Conservation (phyloP, 306 rosid genomes). For the Dryas drummondii region DNA sequence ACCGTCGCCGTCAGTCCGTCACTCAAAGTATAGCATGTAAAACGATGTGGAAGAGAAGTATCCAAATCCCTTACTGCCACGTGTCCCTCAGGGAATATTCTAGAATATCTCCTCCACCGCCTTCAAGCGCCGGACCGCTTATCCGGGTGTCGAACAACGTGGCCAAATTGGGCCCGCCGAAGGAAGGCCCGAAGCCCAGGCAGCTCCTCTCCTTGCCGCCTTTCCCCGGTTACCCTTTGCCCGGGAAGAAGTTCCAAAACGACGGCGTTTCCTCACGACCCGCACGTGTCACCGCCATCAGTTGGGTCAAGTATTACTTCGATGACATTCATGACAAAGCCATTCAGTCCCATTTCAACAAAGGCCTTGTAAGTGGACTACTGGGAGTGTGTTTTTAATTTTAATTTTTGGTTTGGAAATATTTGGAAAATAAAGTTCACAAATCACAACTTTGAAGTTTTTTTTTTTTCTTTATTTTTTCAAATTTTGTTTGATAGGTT, state of each 20-base stretch:
- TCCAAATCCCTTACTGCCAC: background rate
- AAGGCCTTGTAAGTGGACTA: constrained; percentile 67
- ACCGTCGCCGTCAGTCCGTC: background rate
- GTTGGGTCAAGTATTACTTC: constrained; percentile 85
- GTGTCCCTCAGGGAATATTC: constrained; percentile 31
- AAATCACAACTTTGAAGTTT: background rate
- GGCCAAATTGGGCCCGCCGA: constrained; percentile 64
- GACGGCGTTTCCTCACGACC: constrained; percentile 16
- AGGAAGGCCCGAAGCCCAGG: constrained; percentile 77
- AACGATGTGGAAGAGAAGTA: constrained; percentile 7
- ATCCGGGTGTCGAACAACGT: constrained; percentile 80
- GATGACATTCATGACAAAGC: constrained; percentile 51
- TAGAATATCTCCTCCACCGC: constrained; percentile 58
- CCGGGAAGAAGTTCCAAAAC: constrained; percentile 44
- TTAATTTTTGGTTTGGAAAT: background rate
- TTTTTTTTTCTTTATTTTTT: background rate
- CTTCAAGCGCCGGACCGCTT: constrained; percentile 49
- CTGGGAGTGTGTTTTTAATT: background rate
- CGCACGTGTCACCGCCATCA: constrained; percentile 63
- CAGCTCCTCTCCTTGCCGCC: constrained; percentile 82
- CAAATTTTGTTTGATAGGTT: constrained; percentile 47
- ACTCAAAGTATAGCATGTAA: background rate
- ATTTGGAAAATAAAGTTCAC: background rate
- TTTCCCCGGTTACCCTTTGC: constrained; percentile 63
- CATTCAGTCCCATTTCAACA: constrained; percentile 79